Evolutionary conservation across 140 eudicot species (phyloP), one percentile per base, ranked within the genome.

Genomic region (Bidens hawaiensis): DNA sequence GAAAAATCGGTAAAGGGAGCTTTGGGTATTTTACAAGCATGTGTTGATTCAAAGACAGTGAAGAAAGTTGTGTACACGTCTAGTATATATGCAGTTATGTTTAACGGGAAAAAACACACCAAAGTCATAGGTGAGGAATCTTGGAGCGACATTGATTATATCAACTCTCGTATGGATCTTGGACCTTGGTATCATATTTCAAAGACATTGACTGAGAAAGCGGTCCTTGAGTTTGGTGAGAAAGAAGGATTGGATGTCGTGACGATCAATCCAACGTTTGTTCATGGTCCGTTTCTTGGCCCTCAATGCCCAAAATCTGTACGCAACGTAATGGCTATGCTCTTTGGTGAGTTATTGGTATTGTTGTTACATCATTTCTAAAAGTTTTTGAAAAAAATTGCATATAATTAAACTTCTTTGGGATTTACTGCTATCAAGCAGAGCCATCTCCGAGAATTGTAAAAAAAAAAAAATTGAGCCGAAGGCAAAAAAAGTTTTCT

Each of bases 61-160:
- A 69, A 71, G 24, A 72, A 81, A 34, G 79, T 83, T 3, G 81
- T 79, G 40, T 74, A 83, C 69, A 83, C 86, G 6, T 76, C 86
- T n/a, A 80, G 82, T 65, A 24, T n/a, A 34, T 13, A 79, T 0
- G 36, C 83, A 0, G 75, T 68, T 13, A 47, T 73, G 55, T 26
- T 50, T 11, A 54, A 70, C 4, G 68, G 71, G 5, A 27, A 9
- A 16, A 54, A 42, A 5, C 63, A 43, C 46, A 49, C 19, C 0
- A 65, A 53, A 9, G 53, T 72, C 28, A n/a, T 69, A 14, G 81
- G 61, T 14, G 89, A 83, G 60, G 72, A 54, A 12, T 68, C 73
- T 45, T 83, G 89, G 89, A 76, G 76, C 4, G 81, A 83, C 4
- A 47, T 79, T 16, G 84, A 83, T 28, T 54, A 28, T 55, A 45